Evolutionary conservation across 306 rosid species (phyloP), one percentile per base, ranked within the genome.

Genomic region (Canavalia ensiformis): DNA sequence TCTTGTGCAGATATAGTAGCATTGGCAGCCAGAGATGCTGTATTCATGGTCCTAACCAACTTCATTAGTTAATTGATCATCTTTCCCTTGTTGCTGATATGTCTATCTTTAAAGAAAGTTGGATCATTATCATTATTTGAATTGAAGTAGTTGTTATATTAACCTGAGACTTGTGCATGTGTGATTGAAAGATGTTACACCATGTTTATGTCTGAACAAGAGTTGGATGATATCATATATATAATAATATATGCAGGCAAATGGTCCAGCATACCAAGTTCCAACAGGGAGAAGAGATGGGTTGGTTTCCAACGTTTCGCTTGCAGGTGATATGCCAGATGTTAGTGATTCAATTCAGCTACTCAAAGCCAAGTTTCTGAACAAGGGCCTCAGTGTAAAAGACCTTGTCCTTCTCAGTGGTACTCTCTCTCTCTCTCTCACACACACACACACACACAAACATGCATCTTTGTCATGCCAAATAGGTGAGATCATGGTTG

Each of bases 1-100:
- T 95, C 99, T 62, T 95, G 99, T 65, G 92, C 99, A 0, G 97
- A 95, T 79, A 90, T 91, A 6, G 93, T 93, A 34, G 92, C 97
- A 65, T 81, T 95, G 78, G 97, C 99, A 2, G 99, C 97, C n/a
- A 86, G 97, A 87, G 99, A 95, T 5, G 90, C 99, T 45, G 65
- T 95, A 39, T 5, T 76, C 72, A 51, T 90, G 94, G 98, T 94
- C 58, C 18, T 10, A 9, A 29, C 37, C n/a, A 7, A 6, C 73
- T 65, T 42, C 10, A 30, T 39, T 8, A n/a, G 12, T 67, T 10
- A 18, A 13, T 77, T 45, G 3, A 10, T 60, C 37, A 37, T 50
- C 4, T 49, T 57, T 64, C 33, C 52, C 35, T 74, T 44, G 5
- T 72, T 76, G 31, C 60, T 63, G 29, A 46, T 28, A 46, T 65